Conservation (phyloP, 2,329 filamentous ascomycete genomes). For the Ophiocordyceps camponoti-saundersi region DNA sequence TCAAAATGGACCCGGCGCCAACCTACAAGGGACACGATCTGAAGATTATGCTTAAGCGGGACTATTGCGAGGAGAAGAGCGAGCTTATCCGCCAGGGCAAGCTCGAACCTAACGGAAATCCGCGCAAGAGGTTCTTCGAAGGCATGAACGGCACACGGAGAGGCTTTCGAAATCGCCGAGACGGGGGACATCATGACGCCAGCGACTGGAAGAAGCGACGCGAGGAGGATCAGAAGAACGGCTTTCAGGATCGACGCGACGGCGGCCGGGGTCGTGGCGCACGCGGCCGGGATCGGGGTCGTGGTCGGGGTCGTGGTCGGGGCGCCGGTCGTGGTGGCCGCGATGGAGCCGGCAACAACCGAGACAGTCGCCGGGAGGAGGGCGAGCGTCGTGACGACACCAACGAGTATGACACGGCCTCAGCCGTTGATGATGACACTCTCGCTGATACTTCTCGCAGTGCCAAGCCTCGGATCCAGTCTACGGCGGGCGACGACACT, state of each 20-base stretch:
- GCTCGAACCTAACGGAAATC: conserved; percentile 37
- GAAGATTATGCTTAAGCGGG: conserved; percentile 72
- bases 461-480: conserved; percentile 21
- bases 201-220: conserved; percentile 49
- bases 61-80: conserved; percentile 67
- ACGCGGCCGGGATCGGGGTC: conserved; percentile 21
- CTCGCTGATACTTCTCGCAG: conserved; percentile 6
- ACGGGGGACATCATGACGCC: conserved; percentile 24
- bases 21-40: conserved; percentile 70
- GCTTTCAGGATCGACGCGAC: conserved; percentile 33
- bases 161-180: conserved; percentile 17
- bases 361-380: conserved; percentile 8
- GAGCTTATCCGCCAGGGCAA: conserved; percentile 55
- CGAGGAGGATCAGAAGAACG: conserved; percentile 42
- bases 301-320: conserved; percentile 21
- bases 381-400: conserved; percentile 10
- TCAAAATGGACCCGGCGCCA: conserved; percentile 64
- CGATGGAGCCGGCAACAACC: conserved; percentile 14
- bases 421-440: not conserved
- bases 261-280: conserved; percentile 23
- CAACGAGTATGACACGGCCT: conserved; percentile 13
- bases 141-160: conserved; percentile 18
- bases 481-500: conserved; percentile 19
- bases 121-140: conserved; percentile 29
- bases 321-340: conserved; percentile 19